phyloP scores from a whole-genome alignment of 208 protist genomes.

The Tritrichomonas musculus region DNA sequence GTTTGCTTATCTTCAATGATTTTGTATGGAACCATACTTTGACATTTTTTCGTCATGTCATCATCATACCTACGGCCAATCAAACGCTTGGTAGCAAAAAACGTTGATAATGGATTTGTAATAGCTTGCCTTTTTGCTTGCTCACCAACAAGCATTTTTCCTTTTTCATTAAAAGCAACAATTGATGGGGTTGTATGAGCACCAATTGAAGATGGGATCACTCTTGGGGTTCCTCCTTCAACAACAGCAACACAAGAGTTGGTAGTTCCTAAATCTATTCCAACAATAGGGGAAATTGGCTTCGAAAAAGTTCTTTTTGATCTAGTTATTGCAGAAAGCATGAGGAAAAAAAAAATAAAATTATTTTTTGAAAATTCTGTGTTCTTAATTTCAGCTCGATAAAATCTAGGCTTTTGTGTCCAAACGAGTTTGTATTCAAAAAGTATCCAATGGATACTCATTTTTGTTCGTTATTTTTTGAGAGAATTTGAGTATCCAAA shows the following conservation, averaged over 20 bases:
- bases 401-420: too few relatives aligned
- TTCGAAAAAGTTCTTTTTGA: background rate
- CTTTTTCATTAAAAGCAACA: background rate
- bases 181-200: background rate
- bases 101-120: background rate
- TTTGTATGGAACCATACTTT: constrained; percentile 75
- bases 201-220: background rate
- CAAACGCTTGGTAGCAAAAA: background rate
- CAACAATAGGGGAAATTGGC: constrained; percentile 12
- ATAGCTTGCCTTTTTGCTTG: background rate
- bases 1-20: constrained; percentile 70
- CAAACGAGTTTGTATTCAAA: too few relatives aligned
- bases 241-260: constrained; percentile 13
- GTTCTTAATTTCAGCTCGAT: too few relatives aligned
- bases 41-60: constrained; percentile 62
- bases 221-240: background rate
- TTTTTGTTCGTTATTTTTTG: too few relatives aligned
- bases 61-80: background rate
- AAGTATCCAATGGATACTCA: too few relatives aligned
- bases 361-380: too few relatives aligned
- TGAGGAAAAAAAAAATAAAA: too few relatives aligned
- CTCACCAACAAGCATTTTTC: background rate
- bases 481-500: too few relatives aligned
- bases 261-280: constrained; percentile 64
- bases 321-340: constrained; percentile 45